Base-by-base conservation (phyloP, 2,329 filamentous ascomycete genomes). In the Rutstroemia sp. region DNA sequence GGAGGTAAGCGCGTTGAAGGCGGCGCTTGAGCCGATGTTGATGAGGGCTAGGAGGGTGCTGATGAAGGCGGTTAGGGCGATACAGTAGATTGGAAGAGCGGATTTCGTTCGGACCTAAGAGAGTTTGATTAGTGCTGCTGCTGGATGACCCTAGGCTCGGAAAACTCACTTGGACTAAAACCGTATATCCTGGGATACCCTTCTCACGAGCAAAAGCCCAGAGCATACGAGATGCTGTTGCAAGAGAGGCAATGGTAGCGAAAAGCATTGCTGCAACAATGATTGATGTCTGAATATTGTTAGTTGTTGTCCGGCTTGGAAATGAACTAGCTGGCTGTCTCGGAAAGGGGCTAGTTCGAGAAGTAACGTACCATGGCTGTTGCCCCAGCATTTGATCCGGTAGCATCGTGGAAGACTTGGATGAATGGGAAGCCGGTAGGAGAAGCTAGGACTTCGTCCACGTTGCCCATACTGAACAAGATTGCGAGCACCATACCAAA, bases 401-500 rank as follows among this genome's bases (percentile, higher is more conserved):
- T 25, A 19, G 54, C 39, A 6, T 21, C 23, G 12, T 19, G 10
- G n/a, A 51, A 56, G 5, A 56, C 39, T 10, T 51, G 30, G 12
- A 56, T 56, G 42, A 57, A 57, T 3, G 54, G 54, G n/a, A 52
- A 57, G 4, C 54, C 48, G 7, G 48, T 57, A 9, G 27, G 14
- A 16, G 48, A 21, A 14, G 23, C 17, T 14, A 25, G 30, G 6
- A 38, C 48, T n/a, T 21, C 23, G 5, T 23, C 46, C 3, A 54
- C 36, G n/a, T 57, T 34, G 10, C 27, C 34, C n/a, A 57, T 48
- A 8, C 34, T 19, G 12, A 57, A 59, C 8, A 59, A 51, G 5
- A 59, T 21, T 7, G 58, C 51, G 21, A 59, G 36, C n/a, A 59
- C 25, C 40, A 59, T 59, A 4, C 27, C 48, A 30, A 57, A 55